Conservation (phyloP, 2,329 filamentous ascomycete genomes). For the Fusarium drepaniforme region DNA sequence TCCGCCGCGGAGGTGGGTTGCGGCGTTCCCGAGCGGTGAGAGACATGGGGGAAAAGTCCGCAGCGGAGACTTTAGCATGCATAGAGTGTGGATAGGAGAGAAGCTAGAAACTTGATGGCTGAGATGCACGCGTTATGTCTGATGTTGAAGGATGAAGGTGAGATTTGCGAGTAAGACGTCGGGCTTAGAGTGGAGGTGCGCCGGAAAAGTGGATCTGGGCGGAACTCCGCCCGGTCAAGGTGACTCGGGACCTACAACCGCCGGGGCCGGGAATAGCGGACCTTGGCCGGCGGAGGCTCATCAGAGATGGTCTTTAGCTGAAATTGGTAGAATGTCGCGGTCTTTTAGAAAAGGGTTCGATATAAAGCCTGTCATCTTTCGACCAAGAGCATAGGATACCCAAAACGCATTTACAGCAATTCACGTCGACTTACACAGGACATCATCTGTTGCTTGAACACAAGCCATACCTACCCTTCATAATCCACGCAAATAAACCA, state of each 20-base stretch:
- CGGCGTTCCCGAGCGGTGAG: conserved; percentile 51
- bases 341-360: background rate
- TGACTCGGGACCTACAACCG: background rate
- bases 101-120: background rate
- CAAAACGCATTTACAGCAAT: background rate
- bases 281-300: conserved; percentile 10
- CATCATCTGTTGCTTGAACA: background rate
- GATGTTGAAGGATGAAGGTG: conserved; percentile 4
- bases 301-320: background rate
- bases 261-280: conserved; percentile 17
- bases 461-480: background rate
- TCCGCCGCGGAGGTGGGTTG: conserved; percentile 63
- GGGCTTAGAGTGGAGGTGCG: conserved; percentile 10
- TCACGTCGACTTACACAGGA: background rate
- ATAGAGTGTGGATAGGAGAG: background rate
- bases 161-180: background rate
- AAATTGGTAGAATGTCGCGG: too few species aligned
- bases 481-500: background rate
- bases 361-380: background rate
- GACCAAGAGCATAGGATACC: background rate
- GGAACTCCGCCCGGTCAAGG: conserved; percentile 44
- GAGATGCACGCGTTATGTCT: background rate
- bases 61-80: background rate
- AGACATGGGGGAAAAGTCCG: conserved; percentile 38
- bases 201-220: conserved; percentile 39